phyloP scores from a whole-genome alignment of 768 basidiomycete genomes.

The Suillus brevipes region DNA sequence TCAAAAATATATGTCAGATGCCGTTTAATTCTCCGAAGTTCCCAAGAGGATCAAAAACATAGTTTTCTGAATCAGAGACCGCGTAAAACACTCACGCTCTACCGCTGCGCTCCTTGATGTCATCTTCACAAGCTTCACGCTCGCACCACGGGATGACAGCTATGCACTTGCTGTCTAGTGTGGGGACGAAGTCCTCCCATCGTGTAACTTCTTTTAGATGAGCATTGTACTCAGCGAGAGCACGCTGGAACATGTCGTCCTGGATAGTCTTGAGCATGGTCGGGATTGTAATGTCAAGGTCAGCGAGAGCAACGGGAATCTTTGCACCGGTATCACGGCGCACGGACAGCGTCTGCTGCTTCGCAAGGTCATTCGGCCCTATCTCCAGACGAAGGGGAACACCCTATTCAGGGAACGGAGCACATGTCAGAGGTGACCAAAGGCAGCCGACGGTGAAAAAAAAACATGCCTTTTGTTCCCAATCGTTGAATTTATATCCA shows the following conservation, averaged over 20 bases:
- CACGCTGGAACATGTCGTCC: conserved; percentile 79
- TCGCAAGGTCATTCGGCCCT: conserved; percentile 88
- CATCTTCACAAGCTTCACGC: conserved; percentile 88
- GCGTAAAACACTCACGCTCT: conserved; percentile 55
- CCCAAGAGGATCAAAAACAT: background rate
- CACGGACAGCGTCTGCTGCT: conserved; percentile 78
- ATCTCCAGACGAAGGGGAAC: conserved; percentile 97
- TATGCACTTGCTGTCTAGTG: conserved; percentile 84
- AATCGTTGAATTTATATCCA: conserved; percentile 99
- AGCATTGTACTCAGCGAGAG: conserved; percentile 69
- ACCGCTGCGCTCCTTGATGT: conserved; percentile 94
- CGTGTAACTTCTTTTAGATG: conserved; percentile 71
- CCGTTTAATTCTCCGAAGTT: background rate
- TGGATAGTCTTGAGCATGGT: conserved; percentile 84
- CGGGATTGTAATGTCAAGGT: conserved; percentile 52
- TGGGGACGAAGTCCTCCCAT: conserved; percentile 93
- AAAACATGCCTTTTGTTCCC: conserved; percentile 87
- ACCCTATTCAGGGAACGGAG: conserved; percentile 53
- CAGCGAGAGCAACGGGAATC: conserved; percentile 49
- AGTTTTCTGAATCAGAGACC: background rate
- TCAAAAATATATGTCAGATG: conserved; percentile 15
- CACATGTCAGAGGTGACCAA: background rate
- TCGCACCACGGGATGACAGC: conserved; percentile 97
- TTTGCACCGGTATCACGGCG: conserved; percentile 80
- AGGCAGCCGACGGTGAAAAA: conserved; percentile 5